Evolutionary conservation across 768 basidiomycete species (phyloP).

Genomic region (Xerocomellus intermedius): DNA sequence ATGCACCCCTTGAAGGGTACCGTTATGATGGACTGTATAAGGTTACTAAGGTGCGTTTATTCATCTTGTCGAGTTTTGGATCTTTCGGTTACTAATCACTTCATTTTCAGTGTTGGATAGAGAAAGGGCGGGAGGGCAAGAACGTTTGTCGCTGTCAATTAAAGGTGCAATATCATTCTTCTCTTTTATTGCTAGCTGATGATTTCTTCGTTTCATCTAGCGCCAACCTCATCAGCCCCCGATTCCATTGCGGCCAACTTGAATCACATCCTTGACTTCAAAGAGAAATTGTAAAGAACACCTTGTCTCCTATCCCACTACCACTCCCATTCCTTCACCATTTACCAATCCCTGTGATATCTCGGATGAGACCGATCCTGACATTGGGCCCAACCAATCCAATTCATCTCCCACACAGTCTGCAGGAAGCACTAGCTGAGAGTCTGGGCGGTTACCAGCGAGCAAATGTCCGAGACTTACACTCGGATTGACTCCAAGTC

Average conservation of each 20-base stretch:
- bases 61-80: not conserved
- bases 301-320: not conserved
- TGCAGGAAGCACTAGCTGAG: not conserved
- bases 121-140: conserved; percentile 9
- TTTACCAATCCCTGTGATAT: not conserved
- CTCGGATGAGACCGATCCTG: not conserved
- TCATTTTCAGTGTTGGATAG: conserved; percentile 20
- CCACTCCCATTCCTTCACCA: not conserved
- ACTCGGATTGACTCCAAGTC: too few relatives aligned
- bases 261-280: too few relatives aligned
- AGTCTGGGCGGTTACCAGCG: not conserved
- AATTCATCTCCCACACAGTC: not conserved
- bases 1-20: conserved; percentile 25
- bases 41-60: conserved; percentile 17
- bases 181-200: not conserved
- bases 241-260: conserved; percentile 4
- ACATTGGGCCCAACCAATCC: not conserved
- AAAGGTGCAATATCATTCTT: conserved; percentile 12
- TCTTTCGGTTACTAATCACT: not conserved
- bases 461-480: too few relatives aligned
- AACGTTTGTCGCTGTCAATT: conserved; percentile 26
- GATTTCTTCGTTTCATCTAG: conserved; percentile 6
- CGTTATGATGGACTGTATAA: conserved; percentile 34
- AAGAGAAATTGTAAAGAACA: not conserved
- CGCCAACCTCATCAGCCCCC: conserved; percentile 28